phyloP scores from a whole-genome alignment of 306 rosid genomes.

The Dalbergia oliveri region DNA sequence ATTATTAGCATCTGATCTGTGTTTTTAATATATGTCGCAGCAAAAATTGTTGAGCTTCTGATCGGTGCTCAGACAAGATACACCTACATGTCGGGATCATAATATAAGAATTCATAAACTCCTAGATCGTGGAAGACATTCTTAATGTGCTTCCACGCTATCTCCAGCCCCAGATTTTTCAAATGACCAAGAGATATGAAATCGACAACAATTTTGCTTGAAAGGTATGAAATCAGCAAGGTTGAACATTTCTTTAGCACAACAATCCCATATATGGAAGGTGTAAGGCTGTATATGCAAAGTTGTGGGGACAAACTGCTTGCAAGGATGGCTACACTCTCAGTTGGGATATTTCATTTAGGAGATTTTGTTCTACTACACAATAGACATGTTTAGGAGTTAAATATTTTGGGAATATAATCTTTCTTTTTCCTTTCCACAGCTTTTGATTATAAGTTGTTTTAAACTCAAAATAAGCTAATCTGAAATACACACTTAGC shows the following conservation, averaged over 20 bases:
- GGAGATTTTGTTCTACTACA: constrained; percentile 46
- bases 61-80: constrained; percentile 93
- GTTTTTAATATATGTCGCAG: constrained; percentile 53
- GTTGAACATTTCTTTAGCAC: constrained; percentile 17
- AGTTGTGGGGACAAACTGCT: constrained; percentile 26
- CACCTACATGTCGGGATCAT: constrained; percentile 90
- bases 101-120: constrained; percentile 39
- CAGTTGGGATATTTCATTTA: constrained; percentile 32
- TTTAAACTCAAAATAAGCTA: neutral
- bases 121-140: constrained; percentile 30
- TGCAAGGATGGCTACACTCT: constrained; percentile 31
- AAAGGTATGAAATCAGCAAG: constrained; percentile 34
- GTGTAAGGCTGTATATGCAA: constrained; percentile 8
- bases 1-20: constrained; percentile 14
- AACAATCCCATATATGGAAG: constrained; percentile 28
- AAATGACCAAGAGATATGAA: constrained; percentile 25
- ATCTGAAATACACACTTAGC: neutral
- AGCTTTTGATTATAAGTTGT: neutral
- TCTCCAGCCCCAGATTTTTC: constrained; percentile 24
- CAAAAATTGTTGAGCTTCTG: constrained; percentile 82
- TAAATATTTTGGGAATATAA: neutral
- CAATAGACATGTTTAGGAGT: neutral
- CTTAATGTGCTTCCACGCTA: constrained; percentile 30
- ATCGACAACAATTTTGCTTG: constrained; percentile 17
- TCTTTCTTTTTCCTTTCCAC: neutral